Base-by-base conservation (phyloP, 331 rosid species). In the Prunus yedoensis region DNA sequence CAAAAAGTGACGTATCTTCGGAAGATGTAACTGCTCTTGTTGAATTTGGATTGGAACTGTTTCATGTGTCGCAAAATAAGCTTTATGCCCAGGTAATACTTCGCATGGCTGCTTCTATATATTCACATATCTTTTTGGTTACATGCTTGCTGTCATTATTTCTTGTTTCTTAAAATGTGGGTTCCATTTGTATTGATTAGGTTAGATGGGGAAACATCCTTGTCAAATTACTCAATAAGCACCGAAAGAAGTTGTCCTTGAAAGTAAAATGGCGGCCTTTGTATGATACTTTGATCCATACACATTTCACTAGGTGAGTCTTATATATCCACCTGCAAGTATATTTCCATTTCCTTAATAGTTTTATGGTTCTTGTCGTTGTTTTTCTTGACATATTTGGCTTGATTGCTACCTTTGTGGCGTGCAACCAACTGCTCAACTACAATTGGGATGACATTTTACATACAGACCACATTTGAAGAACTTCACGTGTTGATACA, bases 171-270 rank as follows among this genome's bases (percentile, higher is more conserved):
- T 85, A 71, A 83, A 38, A 74, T 79, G 78, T 53, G 68, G 78
- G 76, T 71, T 73, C 14, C 47, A 28, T 84, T 83, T 83, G 77
- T 86, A 74, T 68, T 81, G 81, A 81, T 81, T 90, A 95, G 99
- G 97, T 95, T 83, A 95, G 98, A 75, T 95, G 99, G 99, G 99
- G 99, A 76, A 95, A 95, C 82, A 54, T 90, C 41, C 74, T 95
- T 73, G 93, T 95, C 82, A 90, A 89, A 66, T 67, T 95, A 74
- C 92, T 95, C 74, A 90, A 92, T 81, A 92, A 87, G 86, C 89
- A 89, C 76, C 83, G 91, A 75, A 95, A 95, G 88, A 90, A 86
- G 85, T 78, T 95, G 83, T 74, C 89, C 38, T 76, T 92, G 84
- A 79, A 81, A 78, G 80, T 95, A 76, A 84, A 84, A 65, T 95